Base-by-base conservation (phyloP, 1,284 basidiomycete genomes). In the Garcileccinum viscosum region DNA sequence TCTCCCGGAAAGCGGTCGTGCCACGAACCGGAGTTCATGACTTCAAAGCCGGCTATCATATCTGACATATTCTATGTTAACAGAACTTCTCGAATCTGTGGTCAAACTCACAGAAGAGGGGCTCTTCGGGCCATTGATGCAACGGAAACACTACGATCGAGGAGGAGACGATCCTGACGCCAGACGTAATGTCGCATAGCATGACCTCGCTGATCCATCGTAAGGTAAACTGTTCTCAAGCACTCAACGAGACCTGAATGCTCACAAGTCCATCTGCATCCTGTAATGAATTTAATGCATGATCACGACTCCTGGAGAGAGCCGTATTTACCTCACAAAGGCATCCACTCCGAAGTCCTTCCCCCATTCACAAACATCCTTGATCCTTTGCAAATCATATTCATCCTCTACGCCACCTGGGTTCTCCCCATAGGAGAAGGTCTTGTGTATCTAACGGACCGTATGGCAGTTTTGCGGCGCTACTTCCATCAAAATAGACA, bases 261-360 rank as follows among this genome's bases (percentile, higher is more conserved):
- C 84, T 72, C 69, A 86, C 85, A 87, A 86, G 68, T 83, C 78
- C 77, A 84, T 82, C 72, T 84, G 83, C 85, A 86, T 85, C 69
- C 84, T 82, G 38, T 63, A 24, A 24, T 11, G 4, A 33, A 11
- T 58, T 68, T 22, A 70, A 40, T 24, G 7, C 1, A 58, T 5
- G 44, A 47, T n/a, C n/a, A n/a, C 12, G 19, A 47, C 4, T 32
- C 32, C 3, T 5, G 30, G 24, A 40, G 30, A 14, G 14, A 32
- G 15, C 15, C 33, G 32, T 5, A 63, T 69, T 56, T 50, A 81
- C 82, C 83, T 77, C 30, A 82, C 78, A 44, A 81, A 82, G 4
- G 78, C 82, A 70, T 82, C 82, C 33, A 84, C 67, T 12, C 74
- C 72, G 44, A 76, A 75, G 50, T 77, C 60, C 47, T 76, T 76